Percentiles rank a stretch among this genome's conserved stretches.
These are phyloP conservation scores for Moniliophthora roreri DNA, from an alignment of 1,284 basidiomycete species.

Conservation along the genomic window DNA sequence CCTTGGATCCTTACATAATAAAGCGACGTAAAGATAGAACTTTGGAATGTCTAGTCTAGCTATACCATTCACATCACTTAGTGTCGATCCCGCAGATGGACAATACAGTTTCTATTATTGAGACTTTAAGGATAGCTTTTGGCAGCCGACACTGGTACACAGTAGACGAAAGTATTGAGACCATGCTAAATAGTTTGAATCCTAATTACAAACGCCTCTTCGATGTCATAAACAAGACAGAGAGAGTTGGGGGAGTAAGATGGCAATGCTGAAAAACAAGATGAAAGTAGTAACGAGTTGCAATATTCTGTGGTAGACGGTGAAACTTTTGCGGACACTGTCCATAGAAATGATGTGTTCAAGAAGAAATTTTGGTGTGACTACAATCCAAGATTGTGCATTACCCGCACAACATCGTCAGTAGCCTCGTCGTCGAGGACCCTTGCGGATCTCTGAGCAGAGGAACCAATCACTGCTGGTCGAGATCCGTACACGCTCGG, in stretches of 20 bases:
- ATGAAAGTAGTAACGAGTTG: constrained; percentile 5
- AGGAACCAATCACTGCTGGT: constrained; percentile 47
- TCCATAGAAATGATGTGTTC: constrained; percentile 7
- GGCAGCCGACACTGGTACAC: constrained; percentile 7
- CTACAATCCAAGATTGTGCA: constrained; percentile 75
- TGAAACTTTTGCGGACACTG: constrained; percentile 6
- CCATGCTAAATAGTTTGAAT: constrained; percentile 9
- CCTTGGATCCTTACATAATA: constrained; percentile 70
- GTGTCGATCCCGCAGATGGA: neutral
- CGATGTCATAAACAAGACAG: constrained; percentile 7
- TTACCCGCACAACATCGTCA: constrained; percentile 75
- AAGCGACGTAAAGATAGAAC: constrained; percentile 23
- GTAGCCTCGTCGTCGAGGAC: constrained; percentile 54
- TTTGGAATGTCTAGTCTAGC: constrained; percentile 9
- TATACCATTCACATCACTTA: neutral
- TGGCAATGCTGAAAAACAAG: neutral
- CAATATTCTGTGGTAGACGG: neutral
- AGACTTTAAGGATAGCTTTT: constrained; percentile 10
- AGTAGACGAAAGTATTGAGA: constrained; percentile 11
- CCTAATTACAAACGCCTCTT: constrained; percentile 10
- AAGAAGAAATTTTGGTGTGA: neutral
- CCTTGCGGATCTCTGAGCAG: constrained; percentile 40
- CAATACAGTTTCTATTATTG: constrained; percentile 14
- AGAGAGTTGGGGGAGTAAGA: constrained; percentile 6
- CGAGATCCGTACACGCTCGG: constrained; percentile 74